Evolutionary conservation across 208 protist genomes (phyloP), one percentile per base, ranked within the genome.

Genomic region (Leptomonas seymouri): DNA sequence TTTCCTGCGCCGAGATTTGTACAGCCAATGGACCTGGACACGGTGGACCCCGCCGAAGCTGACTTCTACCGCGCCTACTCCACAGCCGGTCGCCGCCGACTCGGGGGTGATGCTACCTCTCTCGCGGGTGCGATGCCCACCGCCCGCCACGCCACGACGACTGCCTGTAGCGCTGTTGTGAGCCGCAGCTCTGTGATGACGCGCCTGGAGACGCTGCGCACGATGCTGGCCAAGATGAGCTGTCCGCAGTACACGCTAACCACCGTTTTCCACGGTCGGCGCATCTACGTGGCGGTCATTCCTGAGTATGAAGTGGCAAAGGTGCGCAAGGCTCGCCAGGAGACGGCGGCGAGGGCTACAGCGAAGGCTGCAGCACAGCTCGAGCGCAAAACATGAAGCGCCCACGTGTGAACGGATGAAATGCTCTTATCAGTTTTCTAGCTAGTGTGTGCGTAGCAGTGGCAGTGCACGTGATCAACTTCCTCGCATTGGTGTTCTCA

Each of bases 21-120:
- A 16, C 21, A 30, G 59, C 67, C 60, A 30, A 27, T 77, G 34
- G 41, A 70, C 51, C 7, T 74, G 66, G 50, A 50, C 25, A 66
- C 28, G 9, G 44, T 89, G 9, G 67, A 77, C 31, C 61, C 75
- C 3, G 87, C 88, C 15, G 80, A 85, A 51, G 85, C 87, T 4
- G 87, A 95, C 62, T 95, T 92, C 62, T 89, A 95, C 67, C 87
- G 85, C 44, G 90, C 80, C 34, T 95, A 90, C 74, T 91, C 86
- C 16, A 57, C 58, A 16, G 61, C 59, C 18, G 66, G 77, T 53
- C 45, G 59, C 21, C 76, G 74, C 27, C 67, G 42, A 0, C 61
- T 70, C 2, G 74, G 45, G 15, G 61, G 66, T 30, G 46, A 41
- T 0, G 54, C 60, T 11, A 60, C 49, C n/a, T 64, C 71, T 5